A percentile compares a stretch with the other conserved stretches of the same genome.
Evolutionary conservation across 805 yeast genomes (phyloP).

Genomic region (Ogataea naganishii): DNA sequence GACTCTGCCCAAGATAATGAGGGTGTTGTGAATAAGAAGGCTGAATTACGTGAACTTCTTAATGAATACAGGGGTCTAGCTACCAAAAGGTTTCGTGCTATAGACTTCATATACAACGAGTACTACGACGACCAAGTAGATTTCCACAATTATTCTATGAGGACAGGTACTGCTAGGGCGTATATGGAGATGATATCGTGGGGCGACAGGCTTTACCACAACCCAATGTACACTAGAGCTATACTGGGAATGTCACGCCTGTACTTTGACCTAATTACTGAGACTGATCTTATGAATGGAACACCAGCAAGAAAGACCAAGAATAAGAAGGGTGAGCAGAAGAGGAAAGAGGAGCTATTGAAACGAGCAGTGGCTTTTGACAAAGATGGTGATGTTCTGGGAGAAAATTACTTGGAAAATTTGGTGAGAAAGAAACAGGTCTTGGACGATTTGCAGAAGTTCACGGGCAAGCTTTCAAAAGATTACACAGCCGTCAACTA

Average conservation of each 20-base stretch:
- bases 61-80: conserved; percentile 58
- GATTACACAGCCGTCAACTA: conserved; percentile 30
- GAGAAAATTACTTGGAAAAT: conserved; percentile 29
- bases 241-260: conserved; percentile 54
- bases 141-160: conserved; percentile 86
- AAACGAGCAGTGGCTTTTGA: conserved; percentile 28
- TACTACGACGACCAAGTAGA: conserved; percentile 83
- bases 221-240: conserved; percentile 68
- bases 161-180: conserved; percentile 84
- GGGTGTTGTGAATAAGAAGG: conserved; percentile 23
- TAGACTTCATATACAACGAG: conserved; percentile 58
- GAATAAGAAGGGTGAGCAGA: neutral
- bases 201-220: conserved; percentile 68
- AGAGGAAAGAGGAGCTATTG: conserved; percentile 43
- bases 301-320: too few species aligned
- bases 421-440: conserved; percentile 26
- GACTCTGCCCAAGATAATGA: conserved; percentile 15
- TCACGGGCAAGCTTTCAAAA: conserved; percentile 27
- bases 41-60: conserved; percentile 33
- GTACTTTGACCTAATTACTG: conserved; percentile 34
- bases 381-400: conserved; percentile 43
- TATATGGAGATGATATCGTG: conserved; percentile 70
- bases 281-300: conserved; percentile 14
- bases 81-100: conserved; percentile 64
- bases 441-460: conserved; percentile 30